Evolutionary conservation across 371 early-diverging fungal genomes (phyloP).

Genomic region (Haplosporangium sp.): DNA sequence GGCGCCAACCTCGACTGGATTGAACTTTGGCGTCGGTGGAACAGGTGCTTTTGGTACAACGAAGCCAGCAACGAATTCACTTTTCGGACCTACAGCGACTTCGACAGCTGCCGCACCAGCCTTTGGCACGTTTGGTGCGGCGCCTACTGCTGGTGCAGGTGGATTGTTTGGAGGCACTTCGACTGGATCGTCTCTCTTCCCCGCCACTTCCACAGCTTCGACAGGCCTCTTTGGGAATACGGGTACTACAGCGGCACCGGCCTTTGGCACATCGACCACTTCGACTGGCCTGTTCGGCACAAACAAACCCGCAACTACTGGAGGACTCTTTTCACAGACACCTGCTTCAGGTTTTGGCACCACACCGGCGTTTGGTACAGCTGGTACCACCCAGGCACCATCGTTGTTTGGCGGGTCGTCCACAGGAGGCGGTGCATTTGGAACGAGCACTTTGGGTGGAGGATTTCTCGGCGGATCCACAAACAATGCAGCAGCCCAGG

Average conservation of each 20-base stretch:
- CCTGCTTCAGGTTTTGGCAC: conserved; percentile 42
- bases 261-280: conserved; percentile 34
- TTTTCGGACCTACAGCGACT: conserved; percentile 53
- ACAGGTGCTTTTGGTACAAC: conserved; percentile 61
- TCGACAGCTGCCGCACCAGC: conserved; percentile 36
- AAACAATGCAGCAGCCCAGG: conserved; percentile 34
- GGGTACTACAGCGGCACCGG: conserved; percentile 29
- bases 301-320: conserved; percentile 38
- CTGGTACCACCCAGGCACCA: conserved; percentile 15
- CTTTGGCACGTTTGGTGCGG: conserved; percentile 52
- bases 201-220: conserved; percentile 33
- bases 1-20: conserved; percentile 51
- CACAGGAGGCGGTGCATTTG: conserved; percentile 20
- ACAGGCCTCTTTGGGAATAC: conserved; percentile 55
- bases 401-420: conserved; percentile 42
- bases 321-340: conserved; percentile 43
- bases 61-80: conserved; percentile 53
- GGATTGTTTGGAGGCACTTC: conserved; percentile 44
- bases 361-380: conserved; percentile 26
- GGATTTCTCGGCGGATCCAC: conserved; percentile 55
- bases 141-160: conserved; percentile 34
- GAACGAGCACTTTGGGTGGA: conserved; percentile 26
- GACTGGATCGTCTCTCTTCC: conserved; percentile 46
- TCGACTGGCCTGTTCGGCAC: conserved; percentile 47
- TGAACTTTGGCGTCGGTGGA: conserved; percentile 59